A percentile compares a stretch with the other conserved stretches of the same genome.
Evolutionary conservation across 345 rosid genomes (phyloP).

Genomic region (Eucalyptus pauciflora): DNA sequence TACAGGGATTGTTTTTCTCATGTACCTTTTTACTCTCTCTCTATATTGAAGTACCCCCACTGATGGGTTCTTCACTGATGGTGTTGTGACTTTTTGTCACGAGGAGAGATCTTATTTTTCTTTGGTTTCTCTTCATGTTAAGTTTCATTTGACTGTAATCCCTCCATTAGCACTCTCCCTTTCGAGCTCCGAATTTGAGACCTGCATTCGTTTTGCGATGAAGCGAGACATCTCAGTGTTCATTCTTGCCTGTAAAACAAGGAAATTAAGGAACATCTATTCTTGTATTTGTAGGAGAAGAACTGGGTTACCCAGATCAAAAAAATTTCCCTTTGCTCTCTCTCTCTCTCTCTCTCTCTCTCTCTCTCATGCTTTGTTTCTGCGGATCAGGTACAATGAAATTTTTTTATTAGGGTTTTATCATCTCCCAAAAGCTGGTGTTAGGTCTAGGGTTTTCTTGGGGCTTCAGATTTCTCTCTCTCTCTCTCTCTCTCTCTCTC

Average conservation of each 20-base stretch:
- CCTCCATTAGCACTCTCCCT: background rate
- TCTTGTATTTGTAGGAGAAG: background rate
- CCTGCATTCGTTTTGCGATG: background rate
- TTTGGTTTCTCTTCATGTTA: background rate
- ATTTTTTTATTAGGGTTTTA: constrained; percentile 8
- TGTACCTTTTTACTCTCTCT: background rate
- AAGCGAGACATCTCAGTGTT: background rate
- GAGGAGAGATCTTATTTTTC: background rate
- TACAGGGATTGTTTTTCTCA: background rate
- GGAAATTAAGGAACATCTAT: background rate
- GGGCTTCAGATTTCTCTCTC: background rate
- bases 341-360: background rate
- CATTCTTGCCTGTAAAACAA: background rate
- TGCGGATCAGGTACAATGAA: background rate
- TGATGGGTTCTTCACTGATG: background rate
- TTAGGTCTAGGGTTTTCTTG: constrained; percentile 20
- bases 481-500: background rate
- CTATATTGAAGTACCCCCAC: background rate
- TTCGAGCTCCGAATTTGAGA: background rate
- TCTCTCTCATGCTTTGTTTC: background rate
- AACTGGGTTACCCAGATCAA: background rate
- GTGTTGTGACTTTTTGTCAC: background rate
- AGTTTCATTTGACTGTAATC: background rate
- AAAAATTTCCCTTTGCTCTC: background rate
- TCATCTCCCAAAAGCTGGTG: constrained; percentile 12